A percentile compares a stretch with the other conserved stretches of the same genome.
Conservation (phyloP, 164 flowering plant genomes). For the Magnolia officinalis region DNA sequence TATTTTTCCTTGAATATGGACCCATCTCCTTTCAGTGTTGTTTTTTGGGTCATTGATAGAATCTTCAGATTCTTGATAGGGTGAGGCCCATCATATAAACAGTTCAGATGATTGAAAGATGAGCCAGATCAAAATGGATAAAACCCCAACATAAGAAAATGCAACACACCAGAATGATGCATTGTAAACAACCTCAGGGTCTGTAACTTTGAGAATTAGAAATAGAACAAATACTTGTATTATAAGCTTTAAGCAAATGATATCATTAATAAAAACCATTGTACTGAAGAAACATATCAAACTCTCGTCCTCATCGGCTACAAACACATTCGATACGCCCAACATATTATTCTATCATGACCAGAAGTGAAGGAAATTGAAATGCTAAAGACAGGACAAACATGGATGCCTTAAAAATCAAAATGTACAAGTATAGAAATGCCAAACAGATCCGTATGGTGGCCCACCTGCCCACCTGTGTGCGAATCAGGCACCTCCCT, state of each 20-base stretch:
- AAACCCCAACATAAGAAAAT: too few relatives aligned
- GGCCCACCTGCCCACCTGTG: neutral
- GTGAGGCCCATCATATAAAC: too few relatives aligned
- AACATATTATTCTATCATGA: conserved; percentile 6
- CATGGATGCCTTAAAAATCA: conserved; percentile 1
- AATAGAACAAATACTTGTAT: neutral
- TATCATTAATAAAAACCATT: conserved; percentile 1
- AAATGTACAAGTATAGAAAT: conserved; percentile 17
- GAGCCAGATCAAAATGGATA: too few relatives aligned
- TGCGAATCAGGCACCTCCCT: conserved; percentile 45
- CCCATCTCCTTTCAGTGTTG: too few relatives aligned
- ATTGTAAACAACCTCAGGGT: too few relatives aligned
- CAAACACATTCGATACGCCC: conserved; percentile 7
- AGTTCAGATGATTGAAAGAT: too few relatives aligned
- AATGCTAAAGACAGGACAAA: conserved; percentile 2
- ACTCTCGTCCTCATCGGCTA: neutral
- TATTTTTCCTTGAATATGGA: too few relatives aligned
- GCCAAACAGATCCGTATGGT: conserved; percentile 6
- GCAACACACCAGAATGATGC: too few relatives aligned
- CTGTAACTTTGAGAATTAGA: neutral
- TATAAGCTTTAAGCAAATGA: neutral
- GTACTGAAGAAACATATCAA: conserved; percentile 8
- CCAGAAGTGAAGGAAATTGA: conserved; percentile 8
- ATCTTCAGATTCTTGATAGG: too few relatives aligned
- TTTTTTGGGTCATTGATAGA: too few relatives aligned